Conservation (phyloP, 2,329 filamentous ascomycete genomes). For the Fusarium sp. region DNA sequence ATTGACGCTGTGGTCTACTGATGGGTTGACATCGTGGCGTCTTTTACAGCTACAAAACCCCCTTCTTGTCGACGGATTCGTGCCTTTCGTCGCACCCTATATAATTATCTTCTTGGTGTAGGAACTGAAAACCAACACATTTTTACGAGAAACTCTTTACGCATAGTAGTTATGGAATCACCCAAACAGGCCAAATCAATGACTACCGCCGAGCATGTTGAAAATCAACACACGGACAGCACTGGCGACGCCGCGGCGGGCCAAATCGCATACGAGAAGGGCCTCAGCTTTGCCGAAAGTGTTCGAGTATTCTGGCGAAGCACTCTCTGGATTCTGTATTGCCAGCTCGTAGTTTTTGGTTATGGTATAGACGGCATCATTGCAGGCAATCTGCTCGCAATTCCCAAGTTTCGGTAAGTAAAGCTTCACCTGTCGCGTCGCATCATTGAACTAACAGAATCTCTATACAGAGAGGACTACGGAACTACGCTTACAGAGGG, state of each 20-base stretch:
- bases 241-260: conserved; percentile 3
- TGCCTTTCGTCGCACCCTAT: no score
- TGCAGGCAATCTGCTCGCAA: conserved; percentile 17
- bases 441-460: no score
- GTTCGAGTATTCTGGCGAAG: conserved; percentile 13
- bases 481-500: neutral
- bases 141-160: neutral
- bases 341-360: conserved; percentile 15
- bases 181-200: conserved; percentile 6
- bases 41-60: neutral
- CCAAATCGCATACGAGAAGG: conserved; percentile 15
- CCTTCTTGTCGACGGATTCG: neutral
- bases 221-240: neutral
- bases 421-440: neutral
- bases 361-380: conserved; percentile 27
- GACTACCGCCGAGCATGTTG: conserved; percentile 13
- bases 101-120: neutral
- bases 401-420: conserved; percentile 21
- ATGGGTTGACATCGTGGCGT: neutral
- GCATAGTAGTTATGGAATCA: neutral
- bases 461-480: conserved; percentile 9
- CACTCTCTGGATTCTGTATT: conserved; percentile 23
- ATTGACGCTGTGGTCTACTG: neutral
- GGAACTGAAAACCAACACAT: neutral
- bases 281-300: conserved; percentile 8